Conservation (phyloP, 139 green algal genomes). For the Zygnema circumcarinatum region DNA sequence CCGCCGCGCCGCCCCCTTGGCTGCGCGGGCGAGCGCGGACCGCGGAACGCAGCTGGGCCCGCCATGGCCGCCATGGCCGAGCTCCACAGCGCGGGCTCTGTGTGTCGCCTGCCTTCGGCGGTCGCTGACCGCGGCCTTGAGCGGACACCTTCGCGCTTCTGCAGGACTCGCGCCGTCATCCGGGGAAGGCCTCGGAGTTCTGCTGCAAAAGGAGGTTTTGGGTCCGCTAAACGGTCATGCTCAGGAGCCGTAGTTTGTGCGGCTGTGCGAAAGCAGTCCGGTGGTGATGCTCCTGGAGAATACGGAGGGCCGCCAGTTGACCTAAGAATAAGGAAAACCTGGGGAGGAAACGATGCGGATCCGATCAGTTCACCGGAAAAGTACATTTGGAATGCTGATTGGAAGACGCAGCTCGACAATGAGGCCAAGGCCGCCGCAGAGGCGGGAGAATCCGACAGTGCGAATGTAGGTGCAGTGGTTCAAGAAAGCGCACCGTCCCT, state of each 20-base stretch:
- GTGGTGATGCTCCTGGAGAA: constrained; percentile 23
- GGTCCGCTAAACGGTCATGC: no score
- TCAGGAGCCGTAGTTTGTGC: not conserved
- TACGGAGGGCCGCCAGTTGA: constrained; percentile 42
- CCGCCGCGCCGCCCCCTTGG: no score
- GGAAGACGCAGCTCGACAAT: constrained; percentile 18
- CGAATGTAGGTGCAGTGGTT: not conserved
- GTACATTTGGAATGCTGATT: constrained; percentile 53
- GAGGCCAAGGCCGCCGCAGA: not conserved
- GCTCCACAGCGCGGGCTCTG: no score
- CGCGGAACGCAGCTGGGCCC: no score
- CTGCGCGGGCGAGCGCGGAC: no score
- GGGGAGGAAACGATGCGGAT: constrained; percentile 43
- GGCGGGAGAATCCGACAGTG: not conserved
- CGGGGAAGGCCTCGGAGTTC: no score
- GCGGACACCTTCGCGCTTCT: no score
- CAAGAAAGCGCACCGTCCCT: not conserved
- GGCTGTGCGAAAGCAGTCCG: not conserved
- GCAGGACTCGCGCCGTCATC: no score
- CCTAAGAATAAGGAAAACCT: constrained; percentile 27
- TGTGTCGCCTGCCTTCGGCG: no score
- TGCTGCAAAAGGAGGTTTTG: no score
- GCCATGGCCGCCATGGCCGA: no score
- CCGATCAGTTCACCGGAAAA: constrained; percentile 25
- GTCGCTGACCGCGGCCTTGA: no score